These are phyloP conservation scores for Suillus cothurnatus DNA, from an alignment of 768 basidiomycete genomes.

Conservation along the genomic window DNA sequence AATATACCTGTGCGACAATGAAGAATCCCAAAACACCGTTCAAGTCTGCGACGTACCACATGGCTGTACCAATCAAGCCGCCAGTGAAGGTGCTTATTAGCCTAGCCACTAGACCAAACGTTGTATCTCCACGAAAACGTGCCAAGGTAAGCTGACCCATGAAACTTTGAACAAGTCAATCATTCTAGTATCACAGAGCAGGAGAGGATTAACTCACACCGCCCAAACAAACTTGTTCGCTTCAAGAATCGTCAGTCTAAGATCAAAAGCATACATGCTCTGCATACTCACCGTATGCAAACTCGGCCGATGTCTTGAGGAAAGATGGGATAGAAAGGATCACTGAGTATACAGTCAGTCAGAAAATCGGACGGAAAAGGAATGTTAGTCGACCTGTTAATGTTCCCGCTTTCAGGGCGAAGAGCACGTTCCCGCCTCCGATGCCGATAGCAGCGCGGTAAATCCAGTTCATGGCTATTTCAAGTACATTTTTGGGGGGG, in stretches of 20 bases:
- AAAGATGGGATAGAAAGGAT: slow-evolving; percentile 62
- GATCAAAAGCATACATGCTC: slow-evolving; percentile 23
- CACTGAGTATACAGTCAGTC: slow-evolving; percentile 36
- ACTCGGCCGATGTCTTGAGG: slow-evolving; percentile 51
- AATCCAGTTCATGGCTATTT: slow-evolving; percentile 48
- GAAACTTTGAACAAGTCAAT: slow-evolving; percentile 42
- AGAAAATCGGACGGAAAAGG: not conserved
- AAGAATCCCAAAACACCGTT: not conserved
- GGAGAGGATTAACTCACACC: slow-evolving; percentile 45
- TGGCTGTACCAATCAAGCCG: slow-evolving; percentile 57
- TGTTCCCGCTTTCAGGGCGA: slow-evolving; percentile 70
- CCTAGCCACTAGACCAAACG: slow-evolving; percentile 63
- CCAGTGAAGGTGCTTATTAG: slow-evolving; percentile 68
- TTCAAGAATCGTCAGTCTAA: slow-evolving; percentile 24
- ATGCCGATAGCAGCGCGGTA: slow-evolving; percentile 45
- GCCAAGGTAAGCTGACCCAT: slow-evolving; percentile 76
- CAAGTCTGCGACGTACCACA: slow-evolving; percentile 54
- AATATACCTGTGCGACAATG: slow-evolving; percentile 55
- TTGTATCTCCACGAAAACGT: slow-evolving; percentile 76
- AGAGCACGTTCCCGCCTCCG: slow-evolving; percentile 62
- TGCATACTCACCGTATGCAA: slow-evolving; percentile 55
- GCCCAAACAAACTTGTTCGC: slow-evolving; percentile 73
- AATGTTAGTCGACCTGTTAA: slow-evolving; percentile 49
- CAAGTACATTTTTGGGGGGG: slow-evolving; percentile 63
- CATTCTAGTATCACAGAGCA: not conserved